Percentiles rank a stretch among this genome's conserved stretches.
Evolutionary conservation across 208 protist species (phyloP).

Genomic region (Herpetomonas samuelpessoai): DNA sequence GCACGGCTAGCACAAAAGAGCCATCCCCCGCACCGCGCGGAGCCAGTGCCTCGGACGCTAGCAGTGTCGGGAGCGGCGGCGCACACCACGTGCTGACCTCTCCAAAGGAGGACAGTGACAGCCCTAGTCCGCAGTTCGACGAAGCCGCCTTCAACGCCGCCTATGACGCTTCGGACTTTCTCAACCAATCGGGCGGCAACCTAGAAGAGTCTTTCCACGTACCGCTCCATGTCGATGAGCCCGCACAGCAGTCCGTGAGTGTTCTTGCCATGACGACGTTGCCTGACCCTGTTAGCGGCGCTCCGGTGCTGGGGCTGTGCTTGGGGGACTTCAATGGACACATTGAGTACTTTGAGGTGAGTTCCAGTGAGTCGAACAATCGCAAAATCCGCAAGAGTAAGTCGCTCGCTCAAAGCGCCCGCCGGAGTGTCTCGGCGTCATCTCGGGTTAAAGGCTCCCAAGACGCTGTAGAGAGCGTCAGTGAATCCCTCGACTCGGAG

Average conservation of each 20-base stretch:
- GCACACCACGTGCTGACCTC: background rate
- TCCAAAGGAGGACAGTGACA: constrained; percentile 18
- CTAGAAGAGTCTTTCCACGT: constrained; percentile 28
- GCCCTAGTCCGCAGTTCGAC: constrained; percentile 37
- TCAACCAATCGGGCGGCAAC: constrained; percentile 20
- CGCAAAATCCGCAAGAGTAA: constrained; percentile 35
- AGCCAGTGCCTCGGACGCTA: constrained; percentile 3
- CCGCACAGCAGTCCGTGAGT: constrained; percentile 44
- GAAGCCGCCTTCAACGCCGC: constrained; percentile 37
- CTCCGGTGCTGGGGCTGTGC: constrained; percentile 61
- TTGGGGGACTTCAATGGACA: constrained; percentile 81
- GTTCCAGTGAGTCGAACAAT: constrained; percentile 37
- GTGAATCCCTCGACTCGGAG: constrained; percentile 31
- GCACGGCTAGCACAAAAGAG: constrained; percentile 21
- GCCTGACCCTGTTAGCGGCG: constrained; percentile 65
- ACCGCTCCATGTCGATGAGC: constrained; percentile 17
- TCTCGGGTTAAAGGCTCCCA: no score
- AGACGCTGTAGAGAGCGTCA: constrained; percentile 9
- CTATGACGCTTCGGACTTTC: constrained; percentile 21
- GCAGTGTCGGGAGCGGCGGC: background rate
- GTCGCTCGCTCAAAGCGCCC: constrained; percentile 25
- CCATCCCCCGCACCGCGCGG: constrained; percentile 41
- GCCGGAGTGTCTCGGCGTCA: constrained; percentile 11
- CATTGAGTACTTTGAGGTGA: constrained; percentile 82
- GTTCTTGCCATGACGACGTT: constrained; percentile 68